Base-by-base conservation (phyloP, 2,329 filamentous ascomycete species). In the Rhynchosporium agropyri region DNA sequence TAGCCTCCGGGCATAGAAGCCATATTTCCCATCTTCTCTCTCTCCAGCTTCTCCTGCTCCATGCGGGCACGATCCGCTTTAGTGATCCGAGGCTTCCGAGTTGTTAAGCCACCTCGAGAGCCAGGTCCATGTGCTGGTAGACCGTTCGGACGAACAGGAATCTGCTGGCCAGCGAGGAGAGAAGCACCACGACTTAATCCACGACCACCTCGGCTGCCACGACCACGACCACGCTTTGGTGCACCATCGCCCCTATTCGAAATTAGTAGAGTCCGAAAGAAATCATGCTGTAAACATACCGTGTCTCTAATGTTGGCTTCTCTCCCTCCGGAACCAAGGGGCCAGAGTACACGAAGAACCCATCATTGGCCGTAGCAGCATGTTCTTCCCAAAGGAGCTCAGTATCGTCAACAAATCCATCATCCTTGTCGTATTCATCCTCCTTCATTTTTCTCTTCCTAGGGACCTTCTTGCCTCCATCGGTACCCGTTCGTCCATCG, bases 341-440 rank as follows among this genome's bases (percentile, higher is more conserved):
- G 3, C 95, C 95, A 65, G 91, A 96, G 77, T 97, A 99, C 1
- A 99, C 95, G 75, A 98, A 99, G 79, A 98, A 99, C 0, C 95
- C 95, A 74, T 98, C 95, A 70, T 94, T 91, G 69, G 91, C 94
- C 53, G 95, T 93, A 4, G 94, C 92, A 6, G 94, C 94, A 74
- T 96, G 91, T 73, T 96, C 92, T 77, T 98, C 92, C 94, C 94
- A 98, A 0, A 96, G 83, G 73, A 97, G 77, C 75, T 99, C 95
- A 1, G 92, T 96, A 74, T 99, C 95, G 72, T 99, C 95, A 61
- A 94, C 86, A 76, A 94, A 94, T 59, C 89, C 90, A 72, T 93
- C 90, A 54, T 90, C 88, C 71, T 90, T 89, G 73, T 94, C 90
- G 71, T 93, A 93, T 71, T 93, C 88, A 76, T 96, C 89, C 75